A percentile compares a stretch with the other conserved stretches of the same genome.
phyloP scores from a whole-genome alignment of 139 green algal species.

The Micractinium sp. region DNA sequence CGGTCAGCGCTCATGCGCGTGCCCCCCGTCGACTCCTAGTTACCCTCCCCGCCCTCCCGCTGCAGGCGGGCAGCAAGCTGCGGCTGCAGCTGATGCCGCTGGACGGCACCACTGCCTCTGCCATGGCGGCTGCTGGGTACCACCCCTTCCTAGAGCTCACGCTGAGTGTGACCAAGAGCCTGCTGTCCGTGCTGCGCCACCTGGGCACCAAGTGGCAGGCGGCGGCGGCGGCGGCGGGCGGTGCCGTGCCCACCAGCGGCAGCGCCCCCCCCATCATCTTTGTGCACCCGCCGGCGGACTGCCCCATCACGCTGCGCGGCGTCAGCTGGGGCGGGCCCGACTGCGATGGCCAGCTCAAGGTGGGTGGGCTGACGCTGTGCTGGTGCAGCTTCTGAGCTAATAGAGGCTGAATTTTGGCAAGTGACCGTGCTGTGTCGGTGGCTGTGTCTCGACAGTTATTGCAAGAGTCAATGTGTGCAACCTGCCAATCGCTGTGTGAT shows the following conservation, averaged over 20 bases:
- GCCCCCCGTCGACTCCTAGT: neutral
- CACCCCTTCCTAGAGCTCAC: slow-evolving; percentile 29
- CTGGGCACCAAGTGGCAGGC: slow-evolving; percentile 21
- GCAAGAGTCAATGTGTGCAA: neutral
- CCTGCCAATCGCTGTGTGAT: neutral
- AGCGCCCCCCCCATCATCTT: neutral
- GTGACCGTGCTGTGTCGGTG: too few relatives aligned
- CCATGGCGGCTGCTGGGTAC: slow-evolving; percentile 13
- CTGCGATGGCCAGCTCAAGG: slow-evolving; percentile 32
- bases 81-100: slow-evolving; percentile 30
- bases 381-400: too few relatives aligned
- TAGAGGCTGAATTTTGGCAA: too few relatives aligned
- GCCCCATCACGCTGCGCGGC: slow-evolving; percentile 27
- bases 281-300: slow-evolving; percentile 7
- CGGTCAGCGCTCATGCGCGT: too few relatives aligned
- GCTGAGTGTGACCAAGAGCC: slow-evolving; percentile 24
- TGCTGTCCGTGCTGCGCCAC: slow-evolving; percentile 33
- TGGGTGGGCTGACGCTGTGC: too few relatives aligned
- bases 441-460: neutral
- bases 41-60: neutral
- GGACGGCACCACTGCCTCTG: neutral
- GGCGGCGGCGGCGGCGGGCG: neutral
- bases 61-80: slow-evolving; percentile 15
- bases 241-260: neutral
- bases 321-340: slow-evolving; percentile 20